Conservation (phyloP, 2,329 filamentous ascomycete species). For the Talaromyces islandicus region DNA sequence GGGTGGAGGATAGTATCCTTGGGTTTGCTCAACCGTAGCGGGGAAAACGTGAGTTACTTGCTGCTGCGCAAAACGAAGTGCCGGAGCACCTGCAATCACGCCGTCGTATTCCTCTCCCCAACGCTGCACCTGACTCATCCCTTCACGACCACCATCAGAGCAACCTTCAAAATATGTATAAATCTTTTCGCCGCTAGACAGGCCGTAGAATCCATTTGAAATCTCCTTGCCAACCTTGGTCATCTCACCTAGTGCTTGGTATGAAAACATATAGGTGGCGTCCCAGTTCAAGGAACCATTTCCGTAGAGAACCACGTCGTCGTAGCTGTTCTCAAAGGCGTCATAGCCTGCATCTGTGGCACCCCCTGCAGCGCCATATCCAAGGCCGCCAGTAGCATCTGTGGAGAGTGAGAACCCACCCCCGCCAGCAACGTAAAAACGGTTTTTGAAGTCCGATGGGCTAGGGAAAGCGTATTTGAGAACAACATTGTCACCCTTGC, state of each 20-base stretch:
- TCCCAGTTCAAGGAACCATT: slow-evolving; percentile 6
- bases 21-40: neutral
- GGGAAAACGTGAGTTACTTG: slow-evolving; percentile 4
- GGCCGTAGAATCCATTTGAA: neutral
- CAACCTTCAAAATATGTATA: slow-evolving; percentile 47
- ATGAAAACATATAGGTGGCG: slow-evolving; percentile 4
- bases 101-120: slow-evolving; percentile 35
- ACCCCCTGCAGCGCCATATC: slow-evolving; percentile 38
- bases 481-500: slow-evolving; percentile 32
- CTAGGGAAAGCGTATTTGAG: slow-evolving; percentile 32
- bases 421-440: slow-evolving; percentile 42
- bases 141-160: slow-evolving; percentile 37
- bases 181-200: neutral
- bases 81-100: slow-evolving; percentile 1
- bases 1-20: neutral
- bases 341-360: slow-evolving; percentile 42
- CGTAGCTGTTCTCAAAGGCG: slow-evolving; percentile 33
- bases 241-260: slow-evolving; percentile 5
- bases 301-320: slow-evolving; percentile 31
- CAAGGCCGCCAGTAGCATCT: slow-evolving; percentile 35
- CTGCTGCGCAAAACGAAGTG: slow-evolving; percentile 3
- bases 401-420: slow-evolving; percentile 38
- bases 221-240: neutral
- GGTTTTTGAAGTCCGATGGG: slow-evolving; percentile 36
- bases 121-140: slow-evolving; percentile 41